Conservation (phyloP, 2,329 filamentous ascomycete species). For the Trichophyton benhamiae region DNA sequence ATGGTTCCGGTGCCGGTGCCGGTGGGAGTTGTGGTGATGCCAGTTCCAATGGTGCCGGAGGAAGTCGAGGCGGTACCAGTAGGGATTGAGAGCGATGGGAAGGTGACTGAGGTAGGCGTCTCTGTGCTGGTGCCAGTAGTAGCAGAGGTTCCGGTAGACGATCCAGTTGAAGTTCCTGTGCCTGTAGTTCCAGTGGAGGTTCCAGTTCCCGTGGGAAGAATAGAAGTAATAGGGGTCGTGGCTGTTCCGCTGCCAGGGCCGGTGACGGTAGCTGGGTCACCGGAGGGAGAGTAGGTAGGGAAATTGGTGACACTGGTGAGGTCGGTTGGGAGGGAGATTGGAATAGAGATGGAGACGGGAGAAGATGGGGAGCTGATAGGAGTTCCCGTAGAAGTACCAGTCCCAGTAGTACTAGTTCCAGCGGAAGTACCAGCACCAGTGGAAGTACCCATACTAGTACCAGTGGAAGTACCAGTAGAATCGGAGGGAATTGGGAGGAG, state of each 20-base stretch:
- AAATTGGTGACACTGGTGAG: not conserved
- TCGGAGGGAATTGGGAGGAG: not conserved
- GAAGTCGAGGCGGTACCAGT: not conserved
- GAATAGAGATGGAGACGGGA: not conserved
- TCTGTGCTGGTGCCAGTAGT: not conserved
- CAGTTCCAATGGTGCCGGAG: not conserved
- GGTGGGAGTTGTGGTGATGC: not conserved
- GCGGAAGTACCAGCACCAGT: not conserved
- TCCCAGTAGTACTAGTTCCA: not conserved
- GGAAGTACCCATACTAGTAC: not conserved
- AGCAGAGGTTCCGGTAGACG: not conserved
- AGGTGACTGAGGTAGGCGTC: not conserved
- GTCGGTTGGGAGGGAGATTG: not conserved
- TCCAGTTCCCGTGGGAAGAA: not conserved
- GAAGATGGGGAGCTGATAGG: not conserved
- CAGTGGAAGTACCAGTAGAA: not conserved
- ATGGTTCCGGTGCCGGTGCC: constrained; percentile 5
- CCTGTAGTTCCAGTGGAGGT: not conserved
- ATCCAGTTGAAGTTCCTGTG: not conserved
- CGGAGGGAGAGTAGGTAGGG: not conserved
- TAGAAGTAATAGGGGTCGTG: not conserved
- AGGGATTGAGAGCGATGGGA: constrained; percentile 8
- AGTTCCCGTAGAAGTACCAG: not conserved
- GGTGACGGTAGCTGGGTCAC: not conserved
- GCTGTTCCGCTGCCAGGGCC: not conserved